Conservation (phyloP, 108 stramenopile genomes). For the Nannochloropsis salina region DNA sequence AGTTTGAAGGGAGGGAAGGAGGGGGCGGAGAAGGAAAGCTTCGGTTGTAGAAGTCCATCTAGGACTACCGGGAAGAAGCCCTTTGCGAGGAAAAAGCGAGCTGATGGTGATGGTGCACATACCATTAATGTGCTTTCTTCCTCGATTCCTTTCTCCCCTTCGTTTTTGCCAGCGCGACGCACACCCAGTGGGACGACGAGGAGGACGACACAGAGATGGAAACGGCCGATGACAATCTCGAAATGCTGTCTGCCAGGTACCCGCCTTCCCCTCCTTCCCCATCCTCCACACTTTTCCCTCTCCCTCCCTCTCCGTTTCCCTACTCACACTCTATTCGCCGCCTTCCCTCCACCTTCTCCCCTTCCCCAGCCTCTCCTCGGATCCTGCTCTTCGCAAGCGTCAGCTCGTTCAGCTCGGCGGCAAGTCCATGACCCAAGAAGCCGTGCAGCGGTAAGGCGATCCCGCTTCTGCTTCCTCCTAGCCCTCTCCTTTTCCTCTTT, state of each 20-base stretch:
- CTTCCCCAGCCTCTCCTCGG: background rate
- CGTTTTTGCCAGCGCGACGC: background rate
- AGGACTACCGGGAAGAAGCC: too few species aligned
- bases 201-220: conserved; percentile 26
- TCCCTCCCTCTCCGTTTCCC: background rate
- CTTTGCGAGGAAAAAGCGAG: too few species aligned
- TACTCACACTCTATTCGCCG: background rate
- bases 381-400: background rate
- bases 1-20: background rate
- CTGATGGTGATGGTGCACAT: too few species aligned
- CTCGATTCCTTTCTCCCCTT: too few species aligned
- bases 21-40: background rate
- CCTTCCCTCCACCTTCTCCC: background rate
- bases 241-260: background rate
- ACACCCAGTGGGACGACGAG: conserved; percentile 5
- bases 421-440: background rate
- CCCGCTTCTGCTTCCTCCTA: background rate
- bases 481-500: background rate
- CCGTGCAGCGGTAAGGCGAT: background rate
- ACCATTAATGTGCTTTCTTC: too few species aligned
- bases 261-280: background rate
- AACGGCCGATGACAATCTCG: conserved; percentile 28
- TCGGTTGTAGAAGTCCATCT: too few species aligned
- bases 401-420: background rate
- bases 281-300: background rate